Conservation (phyloP, 352 stramenopile species). For the Thraustochytrium striatum region DNA sequence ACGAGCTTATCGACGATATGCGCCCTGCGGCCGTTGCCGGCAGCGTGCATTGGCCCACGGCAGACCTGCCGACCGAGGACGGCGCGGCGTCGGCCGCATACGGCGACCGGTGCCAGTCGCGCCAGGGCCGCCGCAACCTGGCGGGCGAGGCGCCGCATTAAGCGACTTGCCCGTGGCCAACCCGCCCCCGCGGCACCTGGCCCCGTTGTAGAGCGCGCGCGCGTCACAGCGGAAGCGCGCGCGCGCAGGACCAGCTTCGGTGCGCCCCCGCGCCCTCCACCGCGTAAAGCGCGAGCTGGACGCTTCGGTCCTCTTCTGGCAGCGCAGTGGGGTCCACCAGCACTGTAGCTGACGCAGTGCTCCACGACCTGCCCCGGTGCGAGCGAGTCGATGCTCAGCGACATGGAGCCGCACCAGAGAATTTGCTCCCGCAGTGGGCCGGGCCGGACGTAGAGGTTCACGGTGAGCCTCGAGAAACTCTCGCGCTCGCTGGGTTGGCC, state of each 20-base stretch:
- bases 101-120: slow-evolving; percentile 38
- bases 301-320: neutral
- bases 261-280: neutral
- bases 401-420: slow-evolving; percentile 25
- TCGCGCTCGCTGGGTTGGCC: slow-evolving; percentile 1
- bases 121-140: slow-evolving; percentile 11
- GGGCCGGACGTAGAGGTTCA: slow-evolving; percentile 1
- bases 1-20: neutral
- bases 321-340: neutral
- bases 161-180: neutral
- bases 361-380: neutral
- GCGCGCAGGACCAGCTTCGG: neutral
- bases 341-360: neutral
- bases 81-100: neutral
- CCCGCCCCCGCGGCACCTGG: slow-evolving; percentile 14
- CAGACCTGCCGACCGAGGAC: slow-evolving; percentile 14
- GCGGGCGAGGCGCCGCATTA: neutral
- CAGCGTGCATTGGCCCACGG: slow-evolving; percentile 16
- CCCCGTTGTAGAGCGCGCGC: slow-evolving; percentile 40
- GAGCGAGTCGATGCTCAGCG: slow-evolving; percentile 1
- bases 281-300: slow-evolving; percentile 1
- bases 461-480: neutral
- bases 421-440: neutral
- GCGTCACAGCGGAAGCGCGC: neutral
- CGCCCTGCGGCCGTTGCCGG: neutral